A percentile compares a stretch with the other conserved stretches of the same genome.
These are phyloP conservation scores for Fusarium verticillioides DNA, from an alignment of 2,329 filamentous ascomycete genomes.

Conservation along the genomic window DNA sequence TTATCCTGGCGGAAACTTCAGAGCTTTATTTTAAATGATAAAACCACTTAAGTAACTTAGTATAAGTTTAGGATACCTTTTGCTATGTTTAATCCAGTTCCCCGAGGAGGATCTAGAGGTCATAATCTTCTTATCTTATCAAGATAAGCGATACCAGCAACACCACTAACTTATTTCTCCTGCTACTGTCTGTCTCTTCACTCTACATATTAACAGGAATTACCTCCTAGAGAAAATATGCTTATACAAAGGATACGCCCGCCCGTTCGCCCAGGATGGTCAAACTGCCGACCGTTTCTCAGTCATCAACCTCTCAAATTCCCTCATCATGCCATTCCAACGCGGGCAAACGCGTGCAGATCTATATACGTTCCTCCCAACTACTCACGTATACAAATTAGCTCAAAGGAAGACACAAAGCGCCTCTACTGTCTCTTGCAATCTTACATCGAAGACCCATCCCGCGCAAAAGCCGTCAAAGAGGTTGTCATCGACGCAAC, in stretches of 20 bases:
- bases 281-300: not conserved
- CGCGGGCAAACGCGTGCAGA: not conserved
- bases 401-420: not conserved
- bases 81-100: not conserved
- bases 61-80: not conserved
- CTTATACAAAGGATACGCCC: not conserved
- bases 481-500: not conserved
- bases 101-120: no score
- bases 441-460: not conserved
- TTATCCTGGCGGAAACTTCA: not conserved
- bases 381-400: not conserved
- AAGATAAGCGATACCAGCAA: not conserved
- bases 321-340: not conserved
- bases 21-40: rapidly evolving
- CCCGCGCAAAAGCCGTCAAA: not conserved
- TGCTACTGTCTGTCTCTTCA: rapidly evolving
- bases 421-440: not conserved
- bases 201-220: no score
- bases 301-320: not conserved
- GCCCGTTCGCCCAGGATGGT: rapidly evolving
- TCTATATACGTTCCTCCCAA: not conserved
- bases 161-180: not conserved
- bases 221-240: not conserved
- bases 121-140: not conserved
- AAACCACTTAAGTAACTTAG: rapidly evolving